Base-by-base conservation (phyloP, 2,329 filamentous ascomycete genomes). In the Monosporascus cannonballus region DNA sequence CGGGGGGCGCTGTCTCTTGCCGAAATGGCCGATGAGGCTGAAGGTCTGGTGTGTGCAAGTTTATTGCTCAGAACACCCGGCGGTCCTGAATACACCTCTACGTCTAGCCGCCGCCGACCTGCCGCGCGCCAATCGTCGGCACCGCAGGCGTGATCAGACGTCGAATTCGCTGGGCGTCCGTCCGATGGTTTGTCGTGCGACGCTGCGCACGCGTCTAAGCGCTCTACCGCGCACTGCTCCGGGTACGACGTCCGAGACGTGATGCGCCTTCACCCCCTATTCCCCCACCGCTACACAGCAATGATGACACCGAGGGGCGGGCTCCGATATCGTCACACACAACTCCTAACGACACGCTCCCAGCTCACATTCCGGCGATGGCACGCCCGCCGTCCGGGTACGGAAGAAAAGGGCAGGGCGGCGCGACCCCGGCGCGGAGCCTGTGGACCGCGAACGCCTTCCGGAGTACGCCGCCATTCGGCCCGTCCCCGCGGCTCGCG, bases 371-470 rank as follows among this genome's bases (percentile, higher is more conserved):
- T n/a, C 62, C 57, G 64, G 64, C n/a, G 60, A 59, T 3, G 66
- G 59, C 6, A 54, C 50, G 4, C 67, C 50, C 0, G 48, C 44
- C 39, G 18, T 68, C 64, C 1, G 68, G 66, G 2, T 67, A 61
- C 3, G 64, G 52, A 67, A 67, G 4, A 65, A 64, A 6, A 69
- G 63, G 17, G 65, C 55, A 2, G 67, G 66, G 54, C 0, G 76
- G 69, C 1, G 66, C 73, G 3, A 65, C 61, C 0, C 74, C 65
- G 39, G 79, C 66, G 0, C 76, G 75, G 0, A 76, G 76, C 0
- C 67, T 68, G 56, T 81, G 77, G 54, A 83, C 79, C 42, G 79
- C 74, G 2, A 76, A 71, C 0, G 76, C 70, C 53, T 80, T 76
- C 0, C 76, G 73, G 39, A 24, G 24, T 6, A 24, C 24, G 24